Conservation (phyloP, 139 green algal genomes). For the Closterium sp. region DNA sequence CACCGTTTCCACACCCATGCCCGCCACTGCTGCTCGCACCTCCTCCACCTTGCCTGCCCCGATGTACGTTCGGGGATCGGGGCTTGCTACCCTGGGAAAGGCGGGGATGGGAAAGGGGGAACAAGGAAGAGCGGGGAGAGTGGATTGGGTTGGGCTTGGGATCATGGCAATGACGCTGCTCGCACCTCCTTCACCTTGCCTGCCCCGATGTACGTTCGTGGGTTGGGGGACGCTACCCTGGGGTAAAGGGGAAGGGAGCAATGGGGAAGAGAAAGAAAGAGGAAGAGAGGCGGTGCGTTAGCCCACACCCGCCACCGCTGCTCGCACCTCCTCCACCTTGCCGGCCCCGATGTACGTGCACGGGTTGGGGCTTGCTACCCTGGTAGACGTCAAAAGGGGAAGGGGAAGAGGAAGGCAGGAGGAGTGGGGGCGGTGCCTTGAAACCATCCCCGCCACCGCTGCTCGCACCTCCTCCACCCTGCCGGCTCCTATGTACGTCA, state of each 20-base stretch:
- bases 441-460: constrained; percentile 32
- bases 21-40: too few species aligned
- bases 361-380: constrained; percentile 71
- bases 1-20: too few species aligned
- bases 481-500: constrained; percentile 87
- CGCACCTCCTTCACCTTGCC: constrained; percentile 80
- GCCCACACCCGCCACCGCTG: constrained; percentile 30
- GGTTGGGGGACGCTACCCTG: constrained; percentile 71
- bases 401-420: background rate
- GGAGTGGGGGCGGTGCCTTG: background rate
- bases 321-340: constrained; percentile 75
- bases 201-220: constrained; percentile 84
- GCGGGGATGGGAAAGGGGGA: too few species aligned
- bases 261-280: background rate
- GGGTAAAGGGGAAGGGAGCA: background rate
- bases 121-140: too few species aligned
- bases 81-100: too few species aligned
- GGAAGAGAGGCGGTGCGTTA: too few species aligned
- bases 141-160: too few species aligned
- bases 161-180: too few species aligned
- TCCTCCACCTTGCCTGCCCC: too few species aligned
- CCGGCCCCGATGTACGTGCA: constrained; percentile 88
- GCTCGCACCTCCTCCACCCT: constrained; percentile 74
- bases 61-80: background rate
- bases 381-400: constrained; percentile 12